Evolutionary conservation across 2,329 filamentous ascomycete species (phyloP), one percentile per base, ranked within the genome.

Genomic region (Xylariaceae sp.): DNA sequence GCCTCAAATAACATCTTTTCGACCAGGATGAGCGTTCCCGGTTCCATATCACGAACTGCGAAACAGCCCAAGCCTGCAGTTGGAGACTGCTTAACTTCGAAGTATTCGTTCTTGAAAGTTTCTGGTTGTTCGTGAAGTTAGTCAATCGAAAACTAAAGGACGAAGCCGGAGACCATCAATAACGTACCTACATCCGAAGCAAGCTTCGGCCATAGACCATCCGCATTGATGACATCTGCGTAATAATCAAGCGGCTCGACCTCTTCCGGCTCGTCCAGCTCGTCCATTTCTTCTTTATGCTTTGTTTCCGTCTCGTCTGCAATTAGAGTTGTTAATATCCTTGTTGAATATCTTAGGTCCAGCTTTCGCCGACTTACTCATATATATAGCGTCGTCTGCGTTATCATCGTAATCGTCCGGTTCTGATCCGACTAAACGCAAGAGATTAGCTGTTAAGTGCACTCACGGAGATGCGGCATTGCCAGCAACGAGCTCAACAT

Each of bases 11-110:
- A 64, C 0, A 78, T 73, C 8, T 57, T 59, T 63, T 83, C 80
- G 0, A 71, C 60, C 0, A 80, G 71, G 6, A 82, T 72, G 1
- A 68, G 60, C 37, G 76, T 71, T 37, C 71, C 71, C 0, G 59
- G 48, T 19, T 58, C 58, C 8, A 82, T 68, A 5, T 72, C 65
- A 4, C 61, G 63, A 0, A 62, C 58, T 0, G 79, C 78, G 46
- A 81, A 80, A 0, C 70, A 73, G 0, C 79, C 79, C 44, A 73
- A 71, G 1, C 79, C 78, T 0, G 73, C 72, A 1, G 76, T 65
- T 0, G 56, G 47, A 0, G 77, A 80, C 7, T 62, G 62, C 2
- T 66, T 69, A 4, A 81, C 62, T 8, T 69, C 60, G 40, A 81
- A 73, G 54, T 62, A 70, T 0, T 67, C 63, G 55, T 79, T 79